Evolutionary conservation across 768 basidiomycete genomes (phyloP), one percentile per base, ranked within the genome.

Genomic region (Myochromella boudieri): DNA sequence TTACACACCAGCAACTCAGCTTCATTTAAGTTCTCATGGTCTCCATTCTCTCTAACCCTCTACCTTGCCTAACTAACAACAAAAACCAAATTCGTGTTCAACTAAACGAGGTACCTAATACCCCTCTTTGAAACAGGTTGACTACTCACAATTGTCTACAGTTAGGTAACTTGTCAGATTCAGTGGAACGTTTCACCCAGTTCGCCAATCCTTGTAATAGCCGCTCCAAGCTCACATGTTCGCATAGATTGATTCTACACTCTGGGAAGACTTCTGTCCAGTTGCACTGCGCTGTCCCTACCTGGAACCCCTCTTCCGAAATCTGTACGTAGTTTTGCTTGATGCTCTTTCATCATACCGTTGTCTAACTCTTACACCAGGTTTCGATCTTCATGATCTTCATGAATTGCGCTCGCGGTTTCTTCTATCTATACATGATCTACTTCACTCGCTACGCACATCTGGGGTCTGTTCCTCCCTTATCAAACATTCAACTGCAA

Each of bases 261-360:
- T 75, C 78, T 14, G 75, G 77, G 22, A 68, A 59, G 48, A 65
- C 68, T 7, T 63, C 76, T 18, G 68, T 86, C 28, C 73, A 79
- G 18, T 68, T 87, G 28, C 74, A 81, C 44, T 86, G 85, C 65
- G 79, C 79, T 14, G 71, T 87, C 31, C 85, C 85, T 1, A 87
- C 83, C 22, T 85, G 82, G 77, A 75, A 71, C 21, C 68, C 79
- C 11, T 73, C 77, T 28, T 75, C 77, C 5, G 76, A 81, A 54
- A 76, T 71, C 37, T 84, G 85, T 84, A 60, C 53, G 81, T 64
- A 31, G 33, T 36, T 28, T 10, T 38, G 18, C 20, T 38, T 47
- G 22, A 24, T 3, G 27, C 25, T 25, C 32, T 47, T 26, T 24
- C 38, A 38, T 26, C 39, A 34, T 41, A 37, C n/a, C 14, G 18